Evolutionary conservation across 495 filamentous ascomycete species (phyloP), one percentile per base, ranked within the genome.

Genomic region (Penicillium malachiteum): DNA sequence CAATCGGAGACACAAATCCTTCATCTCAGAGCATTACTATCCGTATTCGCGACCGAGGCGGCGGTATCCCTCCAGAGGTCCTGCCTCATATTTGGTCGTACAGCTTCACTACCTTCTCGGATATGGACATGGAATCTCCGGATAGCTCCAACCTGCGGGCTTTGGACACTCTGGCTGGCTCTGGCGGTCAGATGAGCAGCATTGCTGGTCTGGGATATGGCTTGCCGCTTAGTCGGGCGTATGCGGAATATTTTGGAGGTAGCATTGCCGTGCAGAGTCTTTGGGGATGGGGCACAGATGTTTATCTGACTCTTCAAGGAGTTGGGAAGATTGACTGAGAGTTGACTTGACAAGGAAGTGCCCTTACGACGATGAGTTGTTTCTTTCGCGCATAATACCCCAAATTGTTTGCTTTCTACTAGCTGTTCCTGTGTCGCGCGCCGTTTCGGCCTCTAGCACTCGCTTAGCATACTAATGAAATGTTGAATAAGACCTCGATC

Each of bases 181-280:
- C 79, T 14, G 83, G 87, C 42, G 83, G 81, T 3, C 85, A 85
- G 35, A 74, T 81, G 3, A 89, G 84, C 62, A 91, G 86, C 49
- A 92, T 98, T 55, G 94, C 94, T 0, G 92, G 94, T 1, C 74
- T 98, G 26, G 94, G 94, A 3, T 98, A 98, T 72, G 94, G 94
- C 11, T 63, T 98, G 55, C 94, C 94, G 38, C 71, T 98, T 37
- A 91, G 92, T 48, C 81, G 94, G 59, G 93, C 94, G 0, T 98
- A 98, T 73, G 94, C 94, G 0, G 92, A 98, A 74, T 97, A 97
- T 65, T 98, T 98, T 78, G 94, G 94, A 2, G 94, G 94, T 1
- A 91, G 93, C n/a, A 91, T 98, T 58, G 84, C 83, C 7, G 86
- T 98, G 54, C 94, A 97, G 79, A 96, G 90, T 64, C 67, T 97